Evolutionary conservation across 257 asterid genomes (phyloP).

Genomic region (Primulina huaijiensis): DNA sequence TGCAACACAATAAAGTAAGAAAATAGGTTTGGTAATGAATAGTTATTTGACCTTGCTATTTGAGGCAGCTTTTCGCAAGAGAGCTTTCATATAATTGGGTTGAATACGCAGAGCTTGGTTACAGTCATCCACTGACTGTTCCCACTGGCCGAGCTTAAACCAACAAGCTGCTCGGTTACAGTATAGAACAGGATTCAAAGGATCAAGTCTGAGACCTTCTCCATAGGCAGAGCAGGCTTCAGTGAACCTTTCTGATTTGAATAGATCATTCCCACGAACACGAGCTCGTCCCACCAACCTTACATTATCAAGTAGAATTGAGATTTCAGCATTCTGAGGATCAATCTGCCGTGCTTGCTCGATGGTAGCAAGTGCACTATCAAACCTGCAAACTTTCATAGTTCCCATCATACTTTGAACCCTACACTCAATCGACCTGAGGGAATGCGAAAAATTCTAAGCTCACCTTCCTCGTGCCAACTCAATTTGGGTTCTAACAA

Average conservation of each 20-base stretch:
- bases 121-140: constrained; percentile 75
- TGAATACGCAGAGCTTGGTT: constrained; percentile 74
- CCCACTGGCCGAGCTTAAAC: constrained; percentile 85
- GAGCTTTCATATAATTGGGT: constrained; percentile 77
- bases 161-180: constrained; percentile 98
- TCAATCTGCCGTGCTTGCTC: constrained; percentile 69
- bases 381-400: constrained; percentile 59
- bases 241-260: constrained; percentile 80
- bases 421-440: neutral
- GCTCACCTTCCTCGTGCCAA: constrained; percentile 79
- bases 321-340: constrained; percentile 56
- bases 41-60: constrained; percentile 54
- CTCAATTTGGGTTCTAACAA: constrained; percentile 69
- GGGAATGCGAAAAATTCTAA: neutral
- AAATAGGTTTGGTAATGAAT: neutral
- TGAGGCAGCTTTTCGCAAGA: constrained; percentile 88
- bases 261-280: constrained; percentile 81
- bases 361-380: constrained; percentile 51
- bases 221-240: constrained; percentile 92
- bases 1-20: neutral
- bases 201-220: constrained; percentile 77
- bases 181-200: constrained; percentile 78
- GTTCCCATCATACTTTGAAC: constrained; percentile 18
- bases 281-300: constrained; percentile 73
- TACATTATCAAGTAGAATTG: constrained; percentile 47